Conservation (phyloP, 2,329 filamentous ascomycete genomes). For the Paramyrothecium sp. region DNA sequence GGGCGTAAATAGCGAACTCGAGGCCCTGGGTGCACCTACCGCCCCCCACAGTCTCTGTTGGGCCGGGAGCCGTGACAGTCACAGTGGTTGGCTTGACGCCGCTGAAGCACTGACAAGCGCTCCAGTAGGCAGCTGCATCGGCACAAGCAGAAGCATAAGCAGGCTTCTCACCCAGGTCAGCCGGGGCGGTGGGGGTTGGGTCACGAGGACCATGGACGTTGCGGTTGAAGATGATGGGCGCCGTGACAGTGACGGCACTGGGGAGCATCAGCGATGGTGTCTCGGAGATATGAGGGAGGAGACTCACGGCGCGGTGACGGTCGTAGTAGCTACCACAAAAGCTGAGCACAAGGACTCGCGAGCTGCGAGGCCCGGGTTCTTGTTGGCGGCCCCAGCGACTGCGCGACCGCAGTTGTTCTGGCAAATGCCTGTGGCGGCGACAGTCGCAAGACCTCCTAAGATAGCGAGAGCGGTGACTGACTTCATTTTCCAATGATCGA, state of each 20-base stretch:
- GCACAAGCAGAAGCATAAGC: slow-evolving; percentile 13
- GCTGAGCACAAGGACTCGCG: not conserved
- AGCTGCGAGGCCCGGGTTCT: not conserved
- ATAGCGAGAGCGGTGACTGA: too few species aligned
- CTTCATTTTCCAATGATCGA: too few species aligned
- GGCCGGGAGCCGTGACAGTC: slow-evolving; percentile 5
- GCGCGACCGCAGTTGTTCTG: not conserved
- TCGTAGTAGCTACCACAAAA: not conserved
- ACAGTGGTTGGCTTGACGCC: slow-evolving; percentile 11
- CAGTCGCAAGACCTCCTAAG: not conserved
- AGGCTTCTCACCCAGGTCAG: slow-evolving; percentile 2
- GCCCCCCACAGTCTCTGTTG: slow-evolving; percentile 1
- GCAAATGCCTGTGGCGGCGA: not conserved
- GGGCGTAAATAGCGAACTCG: slow-evolving; percentile 8
- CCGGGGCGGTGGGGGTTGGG: too few species aligned
- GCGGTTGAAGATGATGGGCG: not conserved
- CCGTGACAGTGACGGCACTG: not conserved
- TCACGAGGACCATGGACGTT: not conserved
- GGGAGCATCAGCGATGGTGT: not conserved
- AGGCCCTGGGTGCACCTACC: slow-evolving; percentile 6
- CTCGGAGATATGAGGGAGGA: not conserved
- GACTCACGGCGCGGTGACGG: not conserved
- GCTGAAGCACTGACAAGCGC: slow-evolving; percentile 16
- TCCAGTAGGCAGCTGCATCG: slow-evolving; percentile 12
- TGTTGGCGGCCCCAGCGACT: not conserved